A percentile compares a stretch with the other conserved stretches of the same genome.
phyloP scores from a whole-genome alignment of 2,329 filamentous ascomycete genomes.

The Aschersonia sp. region DNA sequence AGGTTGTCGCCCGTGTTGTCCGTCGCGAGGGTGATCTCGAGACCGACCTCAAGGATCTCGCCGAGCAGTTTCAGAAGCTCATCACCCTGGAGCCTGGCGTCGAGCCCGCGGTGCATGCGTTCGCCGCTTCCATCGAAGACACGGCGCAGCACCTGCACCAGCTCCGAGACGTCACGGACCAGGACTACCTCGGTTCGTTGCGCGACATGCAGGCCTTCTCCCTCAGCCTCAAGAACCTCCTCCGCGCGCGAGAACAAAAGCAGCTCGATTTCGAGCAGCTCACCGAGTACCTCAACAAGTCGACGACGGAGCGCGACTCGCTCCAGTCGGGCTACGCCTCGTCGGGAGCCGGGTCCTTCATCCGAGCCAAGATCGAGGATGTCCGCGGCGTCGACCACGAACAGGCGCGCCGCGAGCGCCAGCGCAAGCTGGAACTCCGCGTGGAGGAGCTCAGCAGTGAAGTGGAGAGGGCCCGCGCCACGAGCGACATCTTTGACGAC shows the following conservation, averaged over 20 bases:
- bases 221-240: constrained; percentile 67
- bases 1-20: constrained; percentile 83
- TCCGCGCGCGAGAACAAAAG: constrained; percentile 92
- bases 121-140: constrained; percentile 74
- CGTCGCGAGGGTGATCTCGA: constrained; percentile 80
- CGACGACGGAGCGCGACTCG: constrained; percentile 70
- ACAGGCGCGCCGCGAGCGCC: constrained; percentile 70
- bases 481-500: constrained; percentile 86
- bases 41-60: constrained; percentile 74
- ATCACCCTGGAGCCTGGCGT: constrained; percentile 80
- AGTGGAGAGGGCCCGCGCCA: constrained; percentile 75
- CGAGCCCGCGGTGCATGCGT: constrained; percentile 67
- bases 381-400: constrained; percentile 95
- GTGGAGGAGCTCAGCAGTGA: constrained; percentile 85
- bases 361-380: constrained; percentile 90
- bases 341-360: constrained; percentile 59
- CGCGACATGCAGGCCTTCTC: constrained; percentile 95
- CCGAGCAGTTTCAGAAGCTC: constrained; percentile 88
- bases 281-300: constrained; percentile 89
- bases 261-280: constrained; percentile 95
- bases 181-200: constrained; percentile 84
- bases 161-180: constrained; percentile 86
- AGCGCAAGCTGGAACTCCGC: constrained; percentile 79
- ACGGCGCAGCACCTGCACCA: constrained; percentile 62
- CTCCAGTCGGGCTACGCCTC: constrained; percentile 47